These are phyloP conservation scores for Nigrograna mackinnonii DNA, from an alignment of 2,329 filamentous ascomycete genomes.

Conservation along the genomic window DNA sequence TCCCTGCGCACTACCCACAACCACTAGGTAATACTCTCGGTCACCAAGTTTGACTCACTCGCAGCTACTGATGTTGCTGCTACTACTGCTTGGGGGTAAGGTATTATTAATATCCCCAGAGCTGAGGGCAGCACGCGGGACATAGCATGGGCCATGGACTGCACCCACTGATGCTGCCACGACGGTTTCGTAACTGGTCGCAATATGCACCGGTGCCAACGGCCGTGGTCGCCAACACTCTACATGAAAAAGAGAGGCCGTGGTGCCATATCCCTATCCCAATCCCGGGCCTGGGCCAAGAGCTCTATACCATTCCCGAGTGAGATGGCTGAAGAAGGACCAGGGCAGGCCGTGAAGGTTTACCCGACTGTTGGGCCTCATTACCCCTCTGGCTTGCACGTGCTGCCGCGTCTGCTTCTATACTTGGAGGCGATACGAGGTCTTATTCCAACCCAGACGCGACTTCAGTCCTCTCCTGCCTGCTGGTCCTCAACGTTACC, in stretches of 20 bases:
- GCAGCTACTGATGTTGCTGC: too few relatives aligned
- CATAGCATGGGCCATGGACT: too few relatives aligned
- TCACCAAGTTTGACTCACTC: too few relatives aligned
- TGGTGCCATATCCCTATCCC: slow-evolving; percentile 21
- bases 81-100: too few relatives aligned
- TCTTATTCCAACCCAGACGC: slow-evolving; percentile 12
- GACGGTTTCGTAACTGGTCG: background rate
- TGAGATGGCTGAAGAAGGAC: slow-evolving; percentile 13
- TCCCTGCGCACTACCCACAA: too few relatives aligned
- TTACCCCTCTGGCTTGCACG: slow-evolving; percentile 16
- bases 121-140: too few relatives aligned
- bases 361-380: slow-evolving; percentile 17
- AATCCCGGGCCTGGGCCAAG: too few relatives aligned
- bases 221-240: slow-evolving; percentile 9
- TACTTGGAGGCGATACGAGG: slow-evolving; percentile 27
- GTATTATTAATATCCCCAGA: too few relatives aligned
- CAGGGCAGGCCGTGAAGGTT: slow-evolving; percentile 12
- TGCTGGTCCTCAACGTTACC: slow-evolving; percentile 32
- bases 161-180: background rate
- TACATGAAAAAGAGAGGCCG: slow-evolving; percentile 8
- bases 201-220: background rate
- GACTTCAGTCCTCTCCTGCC: slow-evolving; percentile 12
- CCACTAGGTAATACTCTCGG: too few relatives aligned
- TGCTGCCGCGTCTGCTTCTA: slow-evolving; percentile 25
- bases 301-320: slow-evolving; percentile 11